Conservation (phyloP, 768 basidiomycete genomes). For the Mycena crocata region DNA sequence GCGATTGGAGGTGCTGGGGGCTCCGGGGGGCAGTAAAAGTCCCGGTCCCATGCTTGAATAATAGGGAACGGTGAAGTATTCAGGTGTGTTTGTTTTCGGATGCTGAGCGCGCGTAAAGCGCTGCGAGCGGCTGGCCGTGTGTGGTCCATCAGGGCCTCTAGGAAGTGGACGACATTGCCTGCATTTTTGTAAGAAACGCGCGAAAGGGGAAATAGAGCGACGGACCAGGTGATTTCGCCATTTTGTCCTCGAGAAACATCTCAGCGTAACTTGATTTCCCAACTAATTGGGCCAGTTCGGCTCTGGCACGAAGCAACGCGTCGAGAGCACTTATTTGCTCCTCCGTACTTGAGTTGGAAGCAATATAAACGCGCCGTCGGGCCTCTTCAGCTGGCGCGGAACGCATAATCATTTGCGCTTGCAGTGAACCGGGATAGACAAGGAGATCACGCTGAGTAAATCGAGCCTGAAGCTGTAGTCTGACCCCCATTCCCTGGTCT, state of each 20-base stretch:
- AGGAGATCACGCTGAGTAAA: constrained; percentile 81
- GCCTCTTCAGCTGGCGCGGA: constrained; percentile 89
- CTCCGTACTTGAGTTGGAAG: constrained; percentile 79
- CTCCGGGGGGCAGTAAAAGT: constrained; percentile 90
- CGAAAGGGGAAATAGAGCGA: constrained; percentile 14
- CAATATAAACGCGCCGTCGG: constrained; percentile 84
- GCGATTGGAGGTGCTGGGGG: constrained; percentile 80
- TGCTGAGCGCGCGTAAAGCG: constrained; percentile 75
- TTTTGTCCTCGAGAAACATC: constrained; percentile 92
- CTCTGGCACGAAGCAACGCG: constrained; percentile 77
- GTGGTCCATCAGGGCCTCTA: constrained; percentile 83
- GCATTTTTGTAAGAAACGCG: background rate
- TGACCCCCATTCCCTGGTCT: constrained; percentile 80
- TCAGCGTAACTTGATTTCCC: constrained; percentile 89
- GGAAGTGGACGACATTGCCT: constrained; percentile 91
- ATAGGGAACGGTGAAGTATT: constrained; percentile 65
- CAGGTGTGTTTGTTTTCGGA: constrained; percentile 82
- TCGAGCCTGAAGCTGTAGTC: constrained; percentile 79
- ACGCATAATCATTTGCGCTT: constrained; percentile 94
- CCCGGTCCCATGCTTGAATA: constrained; percentile 97
- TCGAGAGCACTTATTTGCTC: constrained; percentile 86
- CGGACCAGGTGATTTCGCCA: constrained; percentile 94
- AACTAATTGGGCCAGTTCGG: constrained; percentile 84
- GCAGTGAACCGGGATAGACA: constrained; percentile 87
- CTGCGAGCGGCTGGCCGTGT: constrained; percentile 81